Base-by-base conservation (phyloP, 2,329 filamentous ascomycete genomes). In the Acrocalymma vagum region DNA sequence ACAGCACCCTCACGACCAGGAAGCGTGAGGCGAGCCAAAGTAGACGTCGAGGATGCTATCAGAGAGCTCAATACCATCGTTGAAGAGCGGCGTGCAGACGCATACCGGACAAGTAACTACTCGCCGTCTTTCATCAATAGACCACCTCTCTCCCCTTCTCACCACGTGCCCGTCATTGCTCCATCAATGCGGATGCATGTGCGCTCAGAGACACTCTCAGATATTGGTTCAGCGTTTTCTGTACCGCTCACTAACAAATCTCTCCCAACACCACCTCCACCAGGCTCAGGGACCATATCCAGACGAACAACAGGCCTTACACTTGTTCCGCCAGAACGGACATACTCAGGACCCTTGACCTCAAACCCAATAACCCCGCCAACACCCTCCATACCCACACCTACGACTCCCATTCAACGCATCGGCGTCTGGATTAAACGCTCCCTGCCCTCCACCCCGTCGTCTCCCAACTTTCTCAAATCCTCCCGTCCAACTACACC, bases 11-110 rank as follows among this genome's bases (percentile, higher is more conserved):
- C 60, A 17, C 65, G 70, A 21, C 63, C 64, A 9, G 57, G 54
- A 8, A 70, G 69, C 16, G 53, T 72, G 5, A 68, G 72, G 9
- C 65, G 68, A 42, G 55, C 52, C 27, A 68, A 53, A 26, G 62
- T 58, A 14, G 71, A 73, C 30, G 59, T 77, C 7, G 75, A 78
- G 22, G 67, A 70, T 23, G 75, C 73, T 10, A 73, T 77, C 36
- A 65, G 72, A 3, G 74, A 77, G 53, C 67, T 77, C 39, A 76
- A 78, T 57, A 76, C 71, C 15, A 77, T 77, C 35, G 69, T 77
- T 32, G 73, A 77, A 51, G 73, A 77, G 51, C 68, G 69, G 11
- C 61, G 72, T n/a, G 69, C 67, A 18, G 71, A 70, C 31, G 62
- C 64, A 7, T 66, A 65, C 42, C 57, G 63, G 20, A 61, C 60